Percentiles rank a stretch among this genome's conserved stretches.
These are phyloP conservation scores for Boletus reticulatus DNA, from an alignment of 768 basidiomycete genomes.

Conservation along the genomic window DNA sequence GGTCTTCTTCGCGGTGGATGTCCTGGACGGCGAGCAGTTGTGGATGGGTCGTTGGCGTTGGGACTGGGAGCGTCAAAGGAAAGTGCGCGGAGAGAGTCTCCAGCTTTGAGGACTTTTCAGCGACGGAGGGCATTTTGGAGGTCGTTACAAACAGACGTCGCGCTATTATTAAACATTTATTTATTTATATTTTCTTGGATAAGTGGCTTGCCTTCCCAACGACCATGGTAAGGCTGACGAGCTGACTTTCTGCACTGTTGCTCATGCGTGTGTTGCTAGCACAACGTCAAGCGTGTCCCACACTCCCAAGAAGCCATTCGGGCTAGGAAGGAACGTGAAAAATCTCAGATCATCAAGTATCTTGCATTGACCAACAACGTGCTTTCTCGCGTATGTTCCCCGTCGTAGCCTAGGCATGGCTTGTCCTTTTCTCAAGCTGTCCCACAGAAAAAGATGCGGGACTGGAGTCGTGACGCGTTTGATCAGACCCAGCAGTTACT, in stretches of 20 bases:
- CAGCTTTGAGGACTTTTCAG: conserved; percentile 44
- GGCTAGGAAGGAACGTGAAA: conserved; percentile 68
- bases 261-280: conserved; percentile 40
- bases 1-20: conserved; percentile 89
- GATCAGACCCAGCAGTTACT: conserved; percentile 75
- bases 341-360: conserved; percentile 75
- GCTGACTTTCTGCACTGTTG: neutral
- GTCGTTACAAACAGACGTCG: neutral
- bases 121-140: conserved; percentile 55
- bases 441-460: conserved; percentile 62
- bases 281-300: conserved; percentile 63
- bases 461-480: conserved; percentile 74
- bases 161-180: neutral
- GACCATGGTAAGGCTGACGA: conserved; percentile 14
- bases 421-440: neutral
- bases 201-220: neutral
- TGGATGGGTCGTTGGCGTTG: conserved; percentile 76
- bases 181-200: conserved; percentile 3
- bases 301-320: conserved; percentile 61
- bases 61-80: conserved; percentile 83
- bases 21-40: conserved; percentile 73
- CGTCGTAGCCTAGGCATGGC: neutral
- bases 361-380: conserved; percentile 61
- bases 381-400: conserved; percentile 54
- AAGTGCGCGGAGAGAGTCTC: conserved; percentile 60